Conservation (phyloP, 768 basidiomycete species). For the Rhodosporidiobolus sp. region DNA sequence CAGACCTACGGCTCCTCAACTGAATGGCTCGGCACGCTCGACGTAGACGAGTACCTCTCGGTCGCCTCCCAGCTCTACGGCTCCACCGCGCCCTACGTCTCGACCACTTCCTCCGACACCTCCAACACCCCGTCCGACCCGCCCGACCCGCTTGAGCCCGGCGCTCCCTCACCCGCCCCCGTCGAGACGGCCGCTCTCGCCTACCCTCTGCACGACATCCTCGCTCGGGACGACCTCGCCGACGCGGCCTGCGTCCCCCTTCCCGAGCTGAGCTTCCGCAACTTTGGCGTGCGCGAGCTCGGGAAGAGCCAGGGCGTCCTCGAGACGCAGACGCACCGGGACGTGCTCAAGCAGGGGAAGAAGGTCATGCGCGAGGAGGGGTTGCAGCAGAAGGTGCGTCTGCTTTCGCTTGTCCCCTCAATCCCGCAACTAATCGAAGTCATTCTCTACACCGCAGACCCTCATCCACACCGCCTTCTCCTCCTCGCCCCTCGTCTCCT, state of each 20-base stretch:
- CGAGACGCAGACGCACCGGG: slow-evolving; percentile 22
- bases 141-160: neutral
- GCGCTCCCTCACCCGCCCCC: neutral
- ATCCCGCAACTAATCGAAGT: too few relatives aligned
- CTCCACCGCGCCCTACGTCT: slow-evolving; percentile 4
- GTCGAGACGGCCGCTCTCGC: neutral
- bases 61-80: slow-evolving; percentile 21
- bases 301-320: slow-evolving; percentile 23
- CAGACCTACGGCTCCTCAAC: slow-evolving; percentile 6
- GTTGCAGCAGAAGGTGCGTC: slow-evolving; percentile 31
- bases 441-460: slow-evolving; percentile 2
- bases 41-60: slow-evolving; percentile 37
- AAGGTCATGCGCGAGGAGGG: slow-evolving; percentile 3
- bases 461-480: slow-evolving; percentile 34
- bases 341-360: slow-evolving; percentile 25
- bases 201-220: slow-evolving; percentile 36
- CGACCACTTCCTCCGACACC: neutral
- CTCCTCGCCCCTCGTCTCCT: neutral
- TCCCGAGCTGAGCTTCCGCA: slow-evolving; percentile 31
- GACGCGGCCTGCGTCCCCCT: slow-evolving; percentile 30
- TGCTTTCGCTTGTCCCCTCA: neutral
- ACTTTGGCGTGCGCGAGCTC: slow-evolving; percentile 28
- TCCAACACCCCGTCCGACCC: neutral
- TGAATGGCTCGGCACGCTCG: slow-evolving; percentile 31
- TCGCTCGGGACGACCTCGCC: neutral